Evolutionary conservation across 345 rosid species (phyloP).

Genomic region (Arabidopsis suecica): DNA sequence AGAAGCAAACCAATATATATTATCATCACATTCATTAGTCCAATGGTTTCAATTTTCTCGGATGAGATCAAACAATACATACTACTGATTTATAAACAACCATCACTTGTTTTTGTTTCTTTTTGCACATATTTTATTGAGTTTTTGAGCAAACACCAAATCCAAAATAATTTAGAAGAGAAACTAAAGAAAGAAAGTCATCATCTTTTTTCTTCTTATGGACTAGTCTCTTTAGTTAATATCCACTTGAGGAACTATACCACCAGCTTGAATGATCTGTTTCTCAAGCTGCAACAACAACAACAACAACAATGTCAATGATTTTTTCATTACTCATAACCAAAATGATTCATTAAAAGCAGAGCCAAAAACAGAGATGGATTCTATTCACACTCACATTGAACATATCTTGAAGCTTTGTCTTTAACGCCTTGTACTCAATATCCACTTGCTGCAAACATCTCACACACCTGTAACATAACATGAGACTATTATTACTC

Average conservation of each 20-base stretch:
- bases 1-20: conserved; percentile 17
- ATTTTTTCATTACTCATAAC: background rate
- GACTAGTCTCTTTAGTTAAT: conserved; percentile 38
- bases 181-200: conserved; percentile 7
- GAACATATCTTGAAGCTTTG: conserved; percentile 70
- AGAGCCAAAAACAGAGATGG: background rate
- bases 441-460: conserved; percentile 74
- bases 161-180: conserved; percentile 13
- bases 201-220: conserved; percentile 16
- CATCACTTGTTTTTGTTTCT: conserved; percentile 12
- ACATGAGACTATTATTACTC: conserved; percentile 26
- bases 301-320: background rate
- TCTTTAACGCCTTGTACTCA: conserved; percentile 59
- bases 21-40: conserved; percentile 2
- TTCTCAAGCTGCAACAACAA: conserved; percentile 42
- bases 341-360: background rate
- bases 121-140: conserved; percentile 16
- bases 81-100: conserved; percentile 27
- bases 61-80: conserved; percentile 18
- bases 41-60: conserved; percentile 1
- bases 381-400: conserved; percentile 49
- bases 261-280: conserved; percentile 48
- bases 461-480: conserved; percentile 70
- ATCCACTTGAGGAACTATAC: conserved; percentile 41
- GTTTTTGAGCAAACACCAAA: conserved; percentile 22